phyloP scores from a whole-genome alignment of 164 flowering plant genomes.

The Litsea cubeba region DNA sequence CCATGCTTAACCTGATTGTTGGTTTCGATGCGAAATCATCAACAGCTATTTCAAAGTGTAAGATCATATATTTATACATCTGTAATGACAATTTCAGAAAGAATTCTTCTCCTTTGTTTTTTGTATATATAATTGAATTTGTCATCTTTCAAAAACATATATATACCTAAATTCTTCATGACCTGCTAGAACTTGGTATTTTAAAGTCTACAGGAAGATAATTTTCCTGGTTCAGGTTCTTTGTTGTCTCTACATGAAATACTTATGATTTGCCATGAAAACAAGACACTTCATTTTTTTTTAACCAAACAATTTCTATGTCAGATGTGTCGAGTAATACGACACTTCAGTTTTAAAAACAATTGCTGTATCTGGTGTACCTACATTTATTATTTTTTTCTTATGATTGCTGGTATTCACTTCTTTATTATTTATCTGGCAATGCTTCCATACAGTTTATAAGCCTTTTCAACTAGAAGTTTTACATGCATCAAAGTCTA shows the following conservation, averaged over 20 bases:
- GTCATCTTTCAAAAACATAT: background rate
- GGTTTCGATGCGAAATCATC: slow-evolving; percentile 95
- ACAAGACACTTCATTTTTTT: background rate
- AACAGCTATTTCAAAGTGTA: slow-evolving; percentile 96
- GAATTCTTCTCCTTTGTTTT: background rate
- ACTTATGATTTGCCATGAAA: background rate
- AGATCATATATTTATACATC: background rate
- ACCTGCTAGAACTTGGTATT: background rate
- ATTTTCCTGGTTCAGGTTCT: background rate
- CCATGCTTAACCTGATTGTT: slow-evolving; percentile 81
- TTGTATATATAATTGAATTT: background rate
- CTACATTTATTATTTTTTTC: no score
- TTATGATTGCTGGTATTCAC: no score
- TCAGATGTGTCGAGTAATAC: no score
- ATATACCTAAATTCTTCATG: background rate
- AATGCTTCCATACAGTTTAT: no score
- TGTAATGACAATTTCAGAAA: background rate
- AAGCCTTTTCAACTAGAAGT: no score
- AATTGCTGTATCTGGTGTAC: no score
- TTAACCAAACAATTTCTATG: no score
- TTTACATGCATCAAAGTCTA: no score
- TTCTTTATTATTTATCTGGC: no score
- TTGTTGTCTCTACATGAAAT: background rate
- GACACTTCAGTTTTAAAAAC: no score
- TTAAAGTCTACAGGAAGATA: background rate